Conservation (phyloP, 2,329 filamentous ascomycete genomes). For the Sclerotinia minor region DNA sequence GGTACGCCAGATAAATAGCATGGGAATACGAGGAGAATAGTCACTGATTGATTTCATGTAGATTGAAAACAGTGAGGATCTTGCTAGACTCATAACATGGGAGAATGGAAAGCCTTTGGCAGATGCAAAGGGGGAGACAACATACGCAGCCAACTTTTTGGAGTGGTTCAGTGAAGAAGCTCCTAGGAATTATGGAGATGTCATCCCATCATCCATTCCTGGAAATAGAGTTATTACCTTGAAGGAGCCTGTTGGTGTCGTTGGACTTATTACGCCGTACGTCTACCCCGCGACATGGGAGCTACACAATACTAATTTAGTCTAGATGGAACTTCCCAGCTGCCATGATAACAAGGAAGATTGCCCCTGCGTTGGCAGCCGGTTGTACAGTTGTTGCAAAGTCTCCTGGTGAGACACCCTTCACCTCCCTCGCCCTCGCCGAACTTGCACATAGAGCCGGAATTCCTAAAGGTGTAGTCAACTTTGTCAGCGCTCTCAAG, state of each 20-base stretch:
- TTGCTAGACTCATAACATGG: slow-evolving; percentile 81
- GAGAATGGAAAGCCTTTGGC: slow-evolving; percentile 85
- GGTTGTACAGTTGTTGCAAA: slow-evolving; percentile 94
- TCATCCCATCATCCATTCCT: slow-evolving; percentile 67
- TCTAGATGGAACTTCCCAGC: slow-evolving; percentile 78
- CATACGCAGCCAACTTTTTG: slow-evolving; percentile 73
- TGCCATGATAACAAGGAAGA: slow-evolving; percentile 72
- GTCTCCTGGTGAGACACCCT: slow-evolving; percentile 87
- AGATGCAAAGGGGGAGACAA: slow-evolving; percentile 70
- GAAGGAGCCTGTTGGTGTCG: slow-evolving; percentile 83
- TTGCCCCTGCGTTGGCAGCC: slow-evolving; percentile 78
- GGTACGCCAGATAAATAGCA: slow-evolving; percentile 42
- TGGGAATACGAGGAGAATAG: not conserved
- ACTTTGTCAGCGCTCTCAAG: slow-evolving; percentile 75
- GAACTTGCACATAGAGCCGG: slow-evolving; percentile 85
- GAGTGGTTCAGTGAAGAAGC: slow-evolving; percentile 84
- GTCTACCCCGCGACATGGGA: not conserved
- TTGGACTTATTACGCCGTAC: slow-evolving; percentile 73
- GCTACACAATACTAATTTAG: slow-evolving; percentile 8
- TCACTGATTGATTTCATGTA: slow-evolving; percentile 28
- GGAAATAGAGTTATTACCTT: slow-evolving; percentile 75
- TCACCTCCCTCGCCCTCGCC: slow-evolving; percentile 82
- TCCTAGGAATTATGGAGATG: slow-evolving; percentile 70
- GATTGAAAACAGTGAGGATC: slow-evolving; percentile 71
- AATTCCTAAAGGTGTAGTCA: slow-evolving; percentile 86